Base-by-base conservation (phyloP, 768 basidiomycete species). In the Leccinellum luteum region DNA sequence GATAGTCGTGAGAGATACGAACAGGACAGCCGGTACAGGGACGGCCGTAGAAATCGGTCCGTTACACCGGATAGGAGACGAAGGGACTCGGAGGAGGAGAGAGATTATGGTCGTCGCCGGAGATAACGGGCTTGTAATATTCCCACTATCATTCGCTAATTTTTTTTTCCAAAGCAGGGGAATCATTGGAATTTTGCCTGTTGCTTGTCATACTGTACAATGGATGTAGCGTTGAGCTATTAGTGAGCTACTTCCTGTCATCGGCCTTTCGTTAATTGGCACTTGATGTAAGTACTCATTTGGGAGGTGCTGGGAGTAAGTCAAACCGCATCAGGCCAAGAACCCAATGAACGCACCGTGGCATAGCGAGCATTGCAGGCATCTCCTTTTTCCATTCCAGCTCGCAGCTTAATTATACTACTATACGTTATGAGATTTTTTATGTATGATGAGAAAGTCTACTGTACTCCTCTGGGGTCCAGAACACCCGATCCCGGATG, bases 41-140 rank as follows among this genome's bases (percentile, higher is more conserved):
- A 65, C 14, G 53, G 32, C 7, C 41, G 59, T 28, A 64, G 48
- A 57, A 50, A 54, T 31, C 63, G 70, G 28, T 68, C 75, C 31
- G 59, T 61, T 4, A 65, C 71, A 1, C 70, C 67, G 13, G 62
- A 67, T 12, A 68, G 63, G 47, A 57, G 64, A 27, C 61, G 60
- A 51, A 56, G 25, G 60, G 59, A 52, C 28, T 66, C 70, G 32
- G 58, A 62, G 50, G 58, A 62, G 50, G 72, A 72, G 23, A 68
- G 64, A 53, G 58, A 58, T 10, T 31, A 66, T 51, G 43, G 45
- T 15, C 48, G 31, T 31, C 69, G 68, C 34, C 68, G 63, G 60
- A 62, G 64, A 45, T 72, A 48, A 66, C 21, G n/a, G 44, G 17
- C 10, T 13, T 49, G 48, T 49, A 21, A 17, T 30, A 31, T 31